Base-by-base conservation (phyloP, 371 early-diverging fungal species). In the Mortierella sp. region DNA sequence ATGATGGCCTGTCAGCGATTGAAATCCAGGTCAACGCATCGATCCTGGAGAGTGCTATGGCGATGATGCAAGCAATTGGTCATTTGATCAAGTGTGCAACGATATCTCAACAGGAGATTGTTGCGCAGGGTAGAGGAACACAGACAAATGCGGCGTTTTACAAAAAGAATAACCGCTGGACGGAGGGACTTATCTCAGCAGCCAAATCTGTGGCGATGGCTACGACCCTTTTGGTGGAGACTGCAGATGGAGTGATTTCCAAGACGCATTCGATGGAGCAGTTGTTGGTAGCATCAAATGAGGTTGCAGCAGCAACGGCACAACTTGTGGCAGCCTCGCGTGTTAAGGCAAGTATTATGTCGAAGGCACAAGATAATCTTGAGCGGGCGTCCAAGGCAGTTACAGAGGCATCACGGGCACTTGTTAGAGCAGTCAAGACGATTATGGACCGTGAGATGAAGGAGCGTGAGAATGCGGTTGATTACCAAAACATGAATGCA, bases 91-190 rank as follows among this genome's bases (percentile, higher is more conserved):
- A 93, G 68, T 95, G 96, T 67, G 98, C 99, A 20, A 97, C 97
- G 2, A 94, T 90, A 26, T 94, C 96, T 20, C 98, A 99, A 84
- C 94, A 97, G 78, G 99, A 99, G 85, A 96, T 98, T 87, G 98
- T 98, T 3, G 92, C 96, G 1, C 95, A 97, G 78, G 97, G 97
- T 24, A 90, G 94, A 49, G 97, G 96, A 1, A 84, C 92, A 3
- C 89, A 92, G 22, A 91, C 94, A 32, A 94, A 93, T 58, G 93
- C 94, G 5, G 96, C 95, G 0, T 98, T 97, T 83, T 99, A 99
- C 91, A 98, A 98, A 83, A 97, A 98, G 90, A 96, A 99, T 87
- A 97, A 97, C 88, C 93, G 97, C 72, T 99, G 99, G 99, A 99
- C 98, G 4, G 98, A 99, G 80, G 99, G 99, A 24, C 89, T 99